Base-by-base conservation (phyloP, 495 filamentous ascomycete species). In the Hypomontagnella monticulosa region DNA sequence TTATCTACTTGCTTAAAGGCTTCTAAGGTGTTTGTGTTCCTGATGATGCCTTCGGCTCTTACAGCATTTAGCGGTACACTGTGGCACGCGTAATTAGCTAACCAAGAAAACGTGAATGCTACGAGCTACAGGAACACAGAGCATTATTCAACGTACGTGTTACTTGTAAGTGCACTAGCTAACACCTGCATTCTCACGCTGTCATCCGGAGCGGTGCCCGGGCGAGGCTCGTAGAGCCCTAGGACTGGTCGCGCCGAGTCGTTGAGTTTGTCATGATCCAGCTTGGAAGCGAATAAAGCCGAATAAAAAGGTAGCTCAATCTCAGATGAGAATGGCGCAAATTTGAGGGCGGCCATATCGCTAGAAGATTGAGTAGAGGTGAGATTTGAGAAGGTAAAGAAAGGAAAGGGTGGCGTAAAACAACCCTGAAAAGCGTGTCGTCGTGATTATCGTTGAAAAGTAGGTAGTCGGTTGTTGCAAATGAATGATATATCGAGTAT, bases 241-340 rank as follows among this genome's bases (percentile, higher is more conserved):
- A 96, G 78, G 0, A 98, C 81, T 53, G 86, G 85, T 32, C 94
- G 90, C 16, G 93, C 90, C 12, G 95, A 95, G 69, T 95, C 93
- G 76, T 97, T 89, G 38, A 99, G 90, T 80, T 91, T 96, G 78
- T 97, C 95, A 85, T 96, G 89, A 71, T 99, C 92, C 70, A 99
- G 91, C 76, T 99, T 99, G 49, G 87, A 90, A 7, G 88, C 86
- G 43, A 93, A 93, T 19, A 99, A 85, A 36, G 92, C 87, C 36
- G 90, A 89, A 72, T 97, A 98, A 75, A 99, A 99, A 16, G 92
- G 92, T 18, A 97, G 81, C 71, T 99, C 95, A 66, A 98, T 91
- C 77, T 97, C 93, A 23, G 94, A 97, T 19, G 87, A 84, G 84
- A 97, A 98, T 0, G 93, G 87, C 41, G 91, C 89, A 77, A 93